phyloP scores from a whole-genome alignment of 2,329 filamentous ascomycete genomes.

The Neopestalotiopsis clavispora region DNA sequence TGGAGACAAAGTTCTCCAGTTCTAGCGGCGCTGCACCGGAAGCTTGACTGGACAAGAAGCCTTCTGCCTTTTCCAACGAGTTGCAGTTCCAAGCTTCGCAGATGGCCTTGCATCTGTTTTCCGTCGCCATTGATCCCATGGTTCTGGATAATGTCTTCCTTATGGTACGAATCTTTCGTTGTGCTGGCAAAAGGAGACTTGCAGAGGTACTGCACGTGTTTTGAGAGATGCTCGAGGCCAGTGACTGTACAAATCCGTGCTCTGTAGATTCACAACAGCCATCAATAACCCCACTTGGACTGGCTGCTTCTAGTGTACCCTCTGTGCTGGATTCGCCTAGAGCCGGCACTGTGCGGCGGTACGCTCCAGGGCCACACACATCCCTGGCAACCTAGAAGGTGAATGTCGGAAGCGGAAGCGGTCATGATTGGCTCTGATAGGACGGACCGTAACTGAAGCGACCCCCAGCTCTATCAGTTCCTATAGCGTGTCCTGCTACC shows the following conservation, averaged over 20 bases:
- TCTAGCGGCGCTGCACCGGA: constrained; percentile 13
- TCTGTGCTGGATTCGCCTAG: neutral
- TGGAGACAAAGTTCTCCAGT: constrained; percentile 28
- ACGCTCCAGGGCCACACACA: neutral
- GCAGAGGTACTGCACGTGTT: neutral
- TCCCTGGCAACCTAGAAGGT: neutral
- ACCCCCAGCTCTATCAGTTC: neutral
- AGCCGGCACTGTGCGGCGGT: constrained; percentile 10
- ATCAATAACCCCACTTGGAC: neutral
- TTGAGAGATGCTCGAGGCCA: neutral
- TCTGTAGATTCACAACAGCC: neutral
- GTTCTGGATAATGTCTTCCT: neutral
- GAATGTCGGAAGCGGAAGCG: constrained; percentile 8
- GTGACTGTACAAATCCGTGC: too few species aligned
- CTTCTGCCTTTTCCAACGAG: constrained; percentile 32
- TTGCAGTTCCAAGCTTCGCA: constrained; percentile 31
- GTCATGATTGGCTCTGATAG: constrained; percentile 10
- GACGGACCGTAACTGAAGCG: constrained; percentile 5
- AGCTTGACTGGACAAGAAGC: constrained; percentile 22
- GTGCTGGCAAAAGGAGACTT: neutral
- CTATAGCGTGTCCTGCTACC: neutral
- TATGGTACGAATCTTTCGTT: neutral
- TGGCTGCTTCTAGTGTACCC: neutral
- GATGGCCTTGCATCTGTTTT: constrained; percentile 16
- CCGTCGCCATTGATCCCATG: constrained; percentile 9